Evolutionary conservation across 805 yeast species (phyloP).

Genomic region (Saccharomycopsis sp.): DNA sequence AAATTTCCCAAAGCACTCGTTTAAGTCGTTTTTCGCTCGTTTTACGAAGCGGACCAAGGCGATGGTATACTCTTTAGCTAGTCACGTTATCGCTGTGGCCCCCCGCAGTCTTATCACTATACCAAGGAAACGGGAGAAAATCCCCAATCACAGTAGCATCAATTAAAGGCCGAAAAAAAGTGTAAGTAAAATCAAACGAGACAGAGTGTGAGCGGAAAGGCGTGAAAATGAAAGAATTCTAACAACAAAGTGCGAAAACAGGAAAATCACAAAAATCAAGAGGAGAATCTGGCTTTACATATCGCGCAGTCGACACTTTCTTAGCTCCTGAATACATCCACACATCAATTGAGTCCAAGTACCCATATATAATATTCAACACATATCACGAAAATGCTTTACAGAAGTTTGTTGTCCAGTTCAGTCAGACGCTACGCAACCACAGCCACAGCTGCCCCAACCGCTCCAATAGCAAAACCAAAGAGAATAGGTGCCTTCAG

Average conservation of each 20-base stretch:
- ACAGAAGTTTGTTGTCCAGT: not conserved
- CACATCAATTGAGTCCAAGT: not conserved
- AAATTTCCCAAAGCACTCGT: not conserved
- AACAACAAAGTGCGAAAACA: not conserved
- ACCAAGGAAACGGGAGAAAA: not conserved
- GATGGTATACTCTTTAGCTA: no score
- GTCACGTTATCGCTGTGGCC: no score
- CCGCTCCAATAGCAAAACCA: constrained; percentile 10
- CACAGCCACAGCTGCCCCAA: constrained; percentile 4
- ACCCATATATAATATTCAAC: not conserved
- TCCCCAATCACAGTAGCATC: not conserved
- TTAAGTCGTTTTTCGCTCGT: not conserved
- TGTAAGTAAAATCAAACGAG: not conserved
- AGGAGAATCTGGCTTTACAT: no score
- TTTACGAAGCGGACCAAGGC: no score
- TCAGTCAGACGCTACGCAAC: not conserved
- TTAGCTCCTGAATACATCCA: not conserved
- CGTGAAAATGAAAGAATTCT: not conserved
- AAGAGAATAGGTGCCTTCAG: constrained; percentile 36
- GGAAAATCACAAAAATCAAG: not conserved
- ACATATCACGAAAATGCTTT: not conserved
- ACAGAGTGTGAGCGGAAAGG: no score
- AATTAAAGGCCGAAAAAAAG: not conserved
- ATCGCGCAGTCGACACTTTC: no score
- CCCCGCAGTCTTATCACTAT: no score